Evolutionary conservation across 106 monocot species (phyloP).

Genomic region (Agapanthus africanus): DNA sequence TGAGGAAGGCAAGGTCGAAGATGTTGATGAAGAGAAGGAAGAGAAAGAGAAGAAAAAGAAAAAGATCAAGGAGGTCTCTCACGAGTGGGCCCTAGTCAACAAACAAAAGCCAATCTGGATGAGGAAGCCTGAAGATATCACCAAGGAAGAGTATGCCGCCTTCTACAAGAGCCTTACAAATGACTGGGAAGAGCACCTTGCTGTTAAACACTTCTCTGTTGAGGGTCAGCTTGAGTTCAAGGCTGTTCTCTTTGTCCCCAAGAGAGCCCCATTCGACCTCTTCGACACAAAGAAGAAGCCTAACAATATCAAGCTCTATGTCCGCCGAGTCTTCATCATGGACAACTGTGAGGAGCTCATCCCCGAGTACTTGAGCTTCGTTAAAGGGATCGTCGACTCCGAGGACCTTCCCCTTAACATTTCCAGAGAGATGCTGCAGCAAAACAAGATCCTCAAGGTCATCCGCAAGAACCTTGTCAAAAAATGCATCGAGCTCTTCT

Average conservation of each 20-base stretch:
- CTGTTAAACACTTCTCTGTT: constrained; percentile 76
- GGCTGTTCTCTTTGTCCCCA: constrained; percentile 68
- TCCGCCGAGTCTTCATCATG: constrained; percentile 77
- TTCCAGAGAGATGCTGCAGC: constrained; percentile 69
- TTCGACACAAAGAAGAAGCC: constrained; percentile 69
- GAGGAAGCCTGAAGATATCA: constrained; percentile 83
- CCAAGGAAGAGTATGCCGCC: constrained; percentile 77
- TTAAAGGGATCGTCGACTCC: constrained; percentile 76
- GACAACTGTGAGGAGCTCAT: constrained; percentile 83
- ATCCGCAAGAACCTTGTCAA: constrained; percentile 76
- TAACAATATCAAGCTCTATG: constrained; percentile 84
- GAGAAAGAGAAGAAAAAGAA: constrained; percentile 83
- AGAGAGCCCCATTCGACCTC: constrained; percentile 72
- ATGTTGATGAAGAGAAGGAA: constrained; percentile 75
- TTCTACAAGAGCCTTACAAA: constrained; percentile 82
- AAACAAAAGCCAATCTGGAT: constrained; percentile 89
- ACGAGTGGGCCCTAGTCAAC: constrained; percentile 67
- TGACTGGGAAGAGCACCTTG: constrained; percentile 78
- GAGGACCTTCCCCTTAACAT: constrained; percentile 83
- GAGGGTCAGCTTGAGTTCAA: constrained; percentile 85
- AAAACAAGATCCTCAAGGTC: constrained; percentile 80
- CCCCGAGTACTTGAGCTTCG: constrained; percentile 62
- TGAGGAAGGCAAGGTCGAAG: constrained; percentile 81
- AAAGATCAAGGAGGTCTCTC: constrained; percentile 82
- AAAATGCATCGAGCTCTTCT: constrained; percentile 9